Evolutionary conservation across 805 yeast species (phyloP).

Genomic region (Candida vaughaniae): DNA sequence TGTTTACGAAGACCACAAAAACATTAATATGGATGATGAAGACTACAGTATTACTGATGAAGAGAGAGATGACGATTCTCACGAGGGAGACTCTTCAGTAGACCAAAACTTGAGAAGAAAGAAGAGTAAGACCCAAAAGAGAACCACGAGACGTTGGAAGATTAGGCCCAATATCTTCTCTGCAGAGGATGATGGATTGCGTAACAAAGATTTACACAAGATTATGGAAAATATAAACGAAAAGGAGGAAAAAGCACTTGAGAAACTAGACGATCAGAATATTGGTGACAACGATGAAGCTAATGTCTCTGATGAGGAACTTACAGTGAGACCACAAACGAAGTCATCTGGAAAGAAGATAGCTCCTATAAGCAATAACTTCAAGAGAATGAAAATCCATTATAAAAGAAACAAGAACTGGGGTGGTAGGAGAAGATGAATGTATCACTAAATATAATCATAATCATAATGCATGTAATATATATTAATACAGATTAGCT

Average conservation of each 20-base stretch:
- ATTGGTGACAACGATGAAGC: constrained; percentile 11
- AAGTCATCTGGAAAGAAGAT: constrained; percentile 16
- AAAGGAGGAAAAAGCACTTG: constrained; percentile 19
- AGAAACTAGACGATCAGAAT: constrained; percentile 22
- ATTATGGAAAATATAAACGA: constrained; percentile 36
- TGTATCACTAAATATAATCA: neutral
- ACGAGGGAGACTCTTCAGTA: constrained; percentile 7
- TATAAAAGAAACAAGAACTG: constrained; percentile 27
- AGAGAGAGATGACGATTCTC: constrained; percentile 13
- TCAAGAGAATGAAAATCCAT: constrained; percentile 52
- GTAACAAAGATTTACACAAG: constrained; percentile 42
- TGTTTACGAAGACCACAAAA: constrained; percentile 46
- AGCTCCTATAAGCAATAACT: constrained; percentile 47
- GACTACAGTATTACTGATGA: constrained; percentile 8
- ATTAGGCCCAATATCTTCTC: constrained; percentile 38
- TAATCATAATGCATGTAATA: neutral
- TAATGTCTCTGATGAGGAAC: constrained; percentile 12
- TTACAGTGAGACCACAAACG: constrained; percentile 3
- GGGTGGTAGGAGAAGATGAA: constrained; percentile 29
- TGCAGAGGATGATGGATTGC: constrained; percentile 26
- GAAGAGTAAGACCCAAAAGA: constrained; percentile 46
- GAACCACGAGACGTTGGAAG: constrained; percentile 52
- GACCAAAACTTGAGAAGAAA: constrained; percentile 16
- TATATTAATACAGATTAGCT: constrained; percentile 13
- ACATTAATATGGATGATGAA: constrained; percentile 18